A percentile compares a stretch with the other conserved stretches of the same genome.
These are phyloP conservation scores for Onygenales sp. DNA, from an alignment of 2,329 filamentous ascomycete species.

Conservation along the genomic window DNA sequence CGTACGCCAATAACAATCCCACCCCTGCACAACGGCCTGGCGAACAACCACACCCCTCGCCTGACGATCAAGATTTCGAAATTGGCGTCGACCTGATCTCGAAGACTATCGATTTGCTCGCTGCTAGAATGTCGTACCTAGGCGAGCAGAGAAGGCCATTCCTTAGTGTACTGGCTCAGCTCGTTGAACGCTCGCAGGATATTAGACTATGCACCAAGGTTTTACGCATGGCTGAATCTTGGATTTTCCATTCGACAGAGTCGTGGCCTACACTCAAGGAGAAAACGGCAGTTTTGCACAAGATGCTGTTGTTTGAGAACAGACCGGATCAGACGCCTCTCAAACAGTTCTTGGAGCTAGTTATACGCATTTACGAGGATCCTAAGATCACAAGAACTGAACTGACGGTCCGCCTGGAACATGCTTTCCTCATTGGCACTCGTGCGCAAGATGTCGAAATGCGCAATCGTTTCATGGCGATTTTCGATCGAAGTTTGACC, in stretches of 20 bases:
- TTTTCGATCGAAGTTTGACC: conserved; percentile 92
- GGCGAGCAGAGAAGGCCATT: conserved; percentile 88
- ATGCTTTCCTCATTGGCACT: conserved; percentile 93
- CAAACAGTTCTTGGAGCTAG: conserved; percentile 86
- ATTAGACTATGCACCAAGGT: conserved; percentile 84
- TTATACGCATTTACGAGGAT: conserved; percentile 97
- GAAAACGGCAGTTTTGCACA: conserved; percentile 97
- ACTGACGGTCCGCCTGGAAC: conserved; percentile 92
- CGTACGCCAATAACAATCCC: conserved; percentile 43
- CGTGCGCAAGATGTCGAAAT: conserved; percentile 90
- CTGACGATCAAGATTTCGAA: conserved; percentile 66
- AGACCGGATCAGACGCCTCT: conserved; percentile 74
- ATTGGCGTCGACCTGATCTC: conserved; percentile 87
- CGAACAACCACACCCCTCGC: conserved; percentile 24
- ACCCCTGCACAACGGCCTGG: neutral
- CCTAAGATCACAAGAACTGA: conserved; percentile 91
- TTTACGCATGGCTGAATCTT: conserved; percentile 82
- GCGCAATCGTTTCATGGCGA: conserved; percentile 91
- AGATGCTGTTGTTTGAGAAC: conserved; percentile 94
- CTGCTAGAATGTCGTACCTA: conserved; percentile 82
- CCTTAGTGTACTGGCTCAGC: conserved; percentile 83
- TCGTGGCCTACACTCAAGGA: conserved; percentile 97
- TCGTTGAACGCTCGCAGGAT: conserved; percentile 91
- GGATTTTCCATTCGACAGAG: conserved; percentile 92
- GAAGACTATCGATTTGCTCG: conserved; percentile 89